phyloP scores from a whole-genome alignment of 106 monocot species.

The Dioscorea dumetorum region DNA sequence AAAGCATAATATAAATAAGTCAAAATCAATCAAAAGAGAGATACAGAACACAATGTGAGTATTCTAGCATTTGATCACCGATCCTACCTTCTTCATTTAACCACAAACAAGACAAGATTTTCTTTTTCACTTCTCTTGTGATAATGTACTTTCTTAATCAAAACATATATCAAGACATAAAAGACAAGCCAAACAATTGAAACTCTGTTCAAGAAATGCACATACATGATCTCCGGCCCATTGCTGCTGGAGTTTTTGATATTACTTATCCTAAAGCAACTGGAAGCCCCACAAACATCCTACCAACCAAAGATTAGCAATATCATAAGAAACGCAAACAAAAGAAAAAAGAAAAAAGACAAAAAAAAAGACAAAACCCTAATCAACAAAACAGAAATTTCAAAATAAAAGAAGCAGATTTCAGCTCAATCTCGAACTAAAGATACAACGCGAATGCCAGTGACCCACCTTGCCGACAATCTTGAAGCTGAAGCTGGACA shows the following conservation, averaged over 20 bases:
- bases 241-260: conserved; percentile 17
- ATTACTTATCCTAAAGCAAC: conserved; percentile 70
- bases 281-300: conserved; percentile 48
- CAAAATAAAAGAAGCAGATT: background rate
- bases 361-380: background rate
- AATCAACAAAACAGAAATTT: background rate
- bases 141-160: background rate
- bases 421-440: background rate
- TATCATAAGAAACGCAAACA: background rate
- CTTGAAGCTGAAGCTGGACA: conserved; percentile 58
- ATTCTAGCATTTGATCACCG: too few relatives aligned
- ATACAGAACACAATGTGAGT: too few relatives aligned
- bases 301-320: conserved; percentile 13
- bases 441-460: background rate
- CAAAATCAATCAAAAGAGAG: too few relatives aligned
- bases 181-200: background rate
- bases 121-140: background rate
- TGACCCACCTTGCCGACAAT: conserved; percentile 52
- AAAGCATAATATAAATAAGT: too few relatives aligned
- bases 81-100: too few relatives aligned
- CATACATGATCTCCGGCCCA: conserved; percentile 64
- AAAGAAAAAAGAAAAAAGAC: background rate
- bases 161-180: background rate
- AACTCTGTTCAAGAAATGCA: background rate
- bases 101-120: background rate